A percentile compares a stretch with the other conserved stretches of the same genome.
Conservation (phyloP, 306 rosid species). For the Glycine latifolia region DNA sequence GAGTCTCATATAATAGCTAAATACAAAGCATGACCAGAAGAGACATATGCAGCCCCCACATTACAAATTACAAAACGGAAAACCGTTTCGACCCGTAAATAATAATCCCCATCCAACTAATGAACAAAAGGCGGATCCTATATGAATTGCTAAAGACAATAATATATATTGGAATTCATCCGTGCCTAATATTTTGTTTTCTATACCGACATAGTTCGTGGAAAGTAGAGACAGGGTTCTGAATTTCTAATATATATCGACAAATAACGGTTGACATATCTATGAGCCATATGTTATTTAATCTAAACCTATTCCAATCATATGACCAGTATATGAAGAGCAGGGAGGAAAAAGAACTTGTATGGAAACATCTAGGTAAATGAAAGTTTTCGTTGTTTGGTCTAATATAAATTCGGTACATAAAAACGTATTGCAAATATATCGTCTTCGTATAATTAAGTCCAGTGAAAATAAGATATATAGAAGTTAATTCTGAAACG, state of each 20-base stretch:
- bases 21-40: neutral
- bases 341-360: neutral
- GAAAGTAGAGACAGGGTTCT: too few relatives aligned
- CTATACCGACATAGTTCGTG: neutral
- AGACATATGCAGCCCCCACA: too few relatives aligned
- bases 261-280: neutral
- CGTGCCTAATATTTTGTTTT: constrained; percentile 5
- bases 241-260: constrained; percentile 9
- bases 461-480: neutral
- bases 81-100: too few relatives aligned
- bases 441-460: neutral
- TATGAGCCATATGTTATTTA: too few relatives aligned
- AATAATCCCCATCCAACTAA: too few relatives aligned
- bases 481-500: neutral
- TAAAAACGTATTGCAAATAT: neutral
- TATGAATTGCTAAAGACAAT: too few relatives aligned
- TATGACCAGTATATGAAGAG: neutral
- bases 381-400: neutral
- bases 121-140: too few relatives aligned
- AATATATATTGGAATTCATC: neutral
- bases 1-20: too few relatives aligned
- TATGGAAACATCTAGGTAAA: neutral
- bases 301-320: neutral
- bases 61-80: too few relatives aligned
- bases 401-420: neutral